These are phyloP conservation scores for Coniochaeta sp. DNA, from an alignment of 2,329 filamentous ascomycete genomes.

Conservation along the genomic window DNA sequence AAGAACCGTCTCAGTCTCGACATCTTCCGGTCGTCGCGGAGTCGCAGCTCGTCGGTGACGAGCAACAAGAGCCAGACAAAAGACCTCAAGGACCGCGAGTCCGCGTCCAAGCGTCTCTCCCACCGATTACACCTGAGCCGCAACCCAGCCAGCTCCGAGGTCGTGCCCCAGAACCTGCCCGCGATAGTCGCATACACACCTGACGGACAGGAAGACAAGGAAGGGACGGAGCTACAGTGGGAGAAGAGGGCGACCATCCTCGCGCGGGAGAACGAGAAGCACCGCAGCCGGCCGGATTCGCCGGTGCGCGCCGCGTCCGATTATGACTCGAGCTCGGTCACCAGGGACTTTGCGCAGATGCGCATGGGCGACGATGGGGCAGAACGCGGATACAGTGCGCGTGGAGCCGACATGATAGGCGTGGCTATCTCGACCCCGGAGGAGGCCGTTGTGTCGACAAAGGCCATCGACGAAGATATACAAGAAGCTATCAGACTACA, in stretches of 20 bases:
- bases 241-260: slow-evolving; percentile 89
- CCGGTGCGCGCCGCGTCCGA: slow-evolving; percentile 13
- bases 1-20: slow-evolving; percentile 22
- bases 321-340: slow-evolving; percentile 8
- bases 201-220: slow-evolving; percentile 34
- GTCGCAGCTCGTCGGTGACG: slow-evolving; percentile 40
- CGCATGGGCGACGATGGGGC: slow-evolving; percentile 14
- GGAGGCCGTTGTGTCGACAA: slow-evolving; percentile 34
- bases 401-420: not conserved
- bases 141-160: slow-evolving; percentile 54
- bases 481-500: slow-evolving; percentile 94
- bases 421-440: not conserved
- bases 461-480: slow-evolving; percentile 62
- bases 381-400: slow-evolving; percentile 15
- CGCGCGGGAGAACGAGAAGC: slow-evolving; percentile 54
- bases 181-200: slow-evolving; percentile 48
- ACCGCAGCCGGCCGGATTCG: slow-evolving; percentile 33
- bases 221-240: slow-evolving; percentile 65
- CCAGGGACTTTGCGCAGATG: slow-evolving; percentile 20
- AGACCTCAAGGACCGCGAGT: slow-evolving; percentile 14
- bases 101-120: slow-evolving; percentile 45
- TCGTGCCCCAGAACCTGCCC: slow-evolving; percentile 74
- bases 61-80: slow-evolving; percentile 29
- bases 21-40: slow-evolving; percentile 28
- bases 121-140: slow-evolving; percentile 62